Evolutionary conservation across 176 grass and related monocot genomes (phyloP), one percentile per base, ranked within the genome.

Genomic region (Secale cereale): DNA sequence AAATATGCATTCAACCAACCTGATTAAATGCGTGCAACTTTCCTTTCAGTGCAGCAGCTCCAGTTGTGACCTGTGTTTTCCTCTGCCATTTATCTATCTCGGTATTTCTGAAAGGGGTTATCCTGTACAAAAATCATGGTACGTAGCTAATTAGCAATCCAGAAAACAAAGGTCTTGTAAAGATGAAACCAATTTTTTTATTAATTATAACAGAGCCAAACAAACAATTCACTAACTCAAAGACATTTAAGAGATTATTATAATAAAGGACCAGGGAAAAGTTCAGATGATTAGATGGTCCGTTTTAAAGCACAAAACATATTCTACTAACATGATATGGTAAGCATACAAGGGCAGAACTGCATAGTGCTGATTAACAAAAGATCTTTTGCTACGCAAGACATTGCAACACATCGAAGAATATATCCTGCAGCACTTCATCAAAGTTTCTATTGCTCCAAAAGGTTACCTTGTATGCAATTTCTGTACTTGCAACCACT

Each of bases 41-140:
- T 71, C 91, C 96, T 83, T 87, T 98, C 78, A 98, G 79, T 59
- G 91, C 97, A 94, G 91, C 93, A 64, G 91, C 91, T 37, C 97
- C 97, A 6, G 89, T 92, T 57, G 91, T 95, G 45, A 95, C 91
- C 39, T 92, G 91, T 89, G 94, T 92, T 91, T 95, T 95, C 83
- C 93, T 92, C 65, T 98, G 93, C 93, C 97, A 98, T 84, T 95
- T 98, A 86, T 98, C 97, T 82, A 95, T 81, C 52, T 91, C 92
- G 69, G 69, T 87, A 77, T 98, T 94, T 82, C 90, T 90, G 69
- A 89, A 98, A 8, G 41, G 79, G n/a, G 81, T 50, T 89, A 94
- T 89, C 89, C 97, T 95, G 93, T 61, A 84, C 65, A 79, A 76
- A 72, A 31, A 65, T 6, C 73, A 89, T 48, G 20, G 61, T 40